Conservation (phyloP, 805 yeast species). For the Hagleromyces aurorensis region DNA sequence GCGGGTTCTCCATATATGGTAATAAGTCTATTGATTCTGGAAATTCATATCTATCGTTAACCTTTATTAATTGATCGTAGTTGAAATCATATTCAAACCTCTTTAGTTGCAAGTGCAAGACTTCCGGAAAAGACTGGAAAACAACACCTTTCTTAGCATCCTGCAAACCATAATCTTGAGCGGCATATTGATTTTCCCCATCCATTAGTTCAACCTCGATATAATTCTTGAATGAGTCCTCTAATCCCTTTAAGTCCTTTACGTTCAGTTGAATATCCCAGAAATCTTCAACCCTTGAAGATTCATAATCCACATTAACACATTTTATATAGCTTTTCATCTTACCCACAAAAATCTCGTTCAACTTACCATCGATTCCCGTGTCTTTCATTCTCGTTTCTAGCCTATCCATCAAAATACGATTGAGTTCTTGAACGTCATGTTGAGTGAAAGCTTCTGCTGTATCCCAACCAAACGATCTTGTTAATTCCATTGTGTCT, state of each 20-base stretch:
- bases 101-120: constrained; percentile 85
- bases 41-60: constrained; percentile 87
- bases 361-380: constrained; percentile 62
- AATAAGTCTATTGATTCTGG: constrained; percentile 75
- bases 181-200: constrained; percentile 94
- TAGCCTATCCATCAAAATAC: constrained; percentile 89
- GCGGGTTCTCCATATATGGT: constrained; percentile 46
- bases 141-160: constrained; percentile 96
- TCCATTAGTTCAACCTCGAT: constrained; percentile 81
- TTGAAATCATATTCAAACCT: constrained; percentile 91
- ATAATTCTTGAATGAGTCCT: constrained; percentile 76
- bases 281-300: constrained; percentile 85
- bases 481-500: constrained; percentile 79
- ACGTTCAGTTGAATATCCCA: constrained; percentile 98
- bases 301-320: constrained; percentile 86
- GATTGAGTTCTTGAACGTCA: constrained; percentile 93
- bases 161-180: constrained; percentile 82
- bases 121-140: constrained; percentile 85
- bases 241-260: constrained; percentile 63
- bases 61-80: constrained; percentile 79
- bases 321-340: constrained; percentile 95
- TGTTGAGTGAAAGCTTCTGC: constrained; percentile 95
- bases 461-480: constrained; percentile 95
- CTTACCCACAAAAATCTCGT: constrained; percentile 86
- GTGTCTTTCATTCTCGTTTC: constrained; percentile 91